Percentiles rank a stretch among this genome's conserved stretches.
phyloP scores from a whole-genome alignment of 208 protist species.

The Trypanosoma caninum region DNA sequence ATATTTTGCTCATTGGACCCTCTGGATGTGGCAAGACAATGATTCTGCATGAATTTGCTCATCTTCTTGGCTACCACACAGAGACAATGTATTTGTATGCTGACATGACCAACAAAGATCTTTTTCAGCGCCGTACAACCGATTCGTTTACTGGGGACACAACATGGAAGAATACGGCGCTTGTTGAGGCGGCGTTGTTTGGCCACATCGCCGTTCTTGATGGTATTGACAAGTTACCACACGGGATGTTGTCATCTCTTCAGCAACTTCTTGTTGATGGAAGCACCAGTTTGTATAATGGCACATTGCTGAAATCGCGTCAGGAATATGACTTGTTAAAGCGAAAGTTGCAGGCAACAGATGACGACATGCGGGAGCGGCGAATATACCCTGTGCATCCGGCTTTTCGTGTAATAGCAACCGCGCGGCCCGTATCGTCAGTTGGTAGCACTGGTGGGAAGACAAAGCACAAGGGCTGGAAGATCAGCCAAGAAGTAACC shows the following conservation, averaged over 20 bases:
- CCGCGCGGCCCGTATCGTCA: conserved; percentile 46
- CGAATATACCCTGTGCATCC: conserved; percentile 85
- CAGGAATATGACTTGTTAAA: conserved; percentile 62
- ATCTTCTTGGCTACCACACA: conserved; percentile 57
- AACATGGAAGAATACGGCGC: conserved; percentile 80
- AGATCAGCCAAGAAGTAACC: conserved; percentile 81
- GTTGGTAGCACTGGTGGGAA: conserved; percentile 14
- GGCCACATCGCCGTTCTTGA: conserved; percentile 91
- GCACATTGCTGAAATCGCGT: conserved; percentile 73
- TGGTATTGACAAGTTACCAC: conserved; percentile 86
- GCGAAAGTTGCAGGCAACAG: conserved; percentile 31
- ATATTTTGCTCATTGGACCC: conserved; percentile 83
- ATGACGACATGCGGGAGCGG: conserved; percentile 46
- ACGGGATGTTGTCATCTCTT: conserved; percentile 75
- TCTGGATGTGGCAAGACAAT: conserved; percentile 90
- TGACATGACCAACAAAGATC: conserved; percentile 94
- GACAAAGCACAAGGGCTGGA: conserved; percentile 30
- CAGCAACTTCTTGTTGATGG: conserved; percentile 82
- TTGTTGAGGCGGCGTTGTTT: conserved; percentile 80
- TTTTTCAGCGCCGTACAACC: conserved; percentile 93
- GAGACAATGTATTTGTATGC: conserved; percentile 88
- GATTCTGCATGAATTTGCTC: conserved; percentile 70
- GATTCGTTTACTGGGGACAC: conserved; percentile 76
- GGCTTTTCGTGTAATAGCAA: conserved; percentile 88
- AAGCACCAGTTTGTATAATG: conserved; percentile 73